Evolutionary conservation across 192 early-diverging fungal species (phyloP).

Genomic region (Mortierella claussenii): DNA sequence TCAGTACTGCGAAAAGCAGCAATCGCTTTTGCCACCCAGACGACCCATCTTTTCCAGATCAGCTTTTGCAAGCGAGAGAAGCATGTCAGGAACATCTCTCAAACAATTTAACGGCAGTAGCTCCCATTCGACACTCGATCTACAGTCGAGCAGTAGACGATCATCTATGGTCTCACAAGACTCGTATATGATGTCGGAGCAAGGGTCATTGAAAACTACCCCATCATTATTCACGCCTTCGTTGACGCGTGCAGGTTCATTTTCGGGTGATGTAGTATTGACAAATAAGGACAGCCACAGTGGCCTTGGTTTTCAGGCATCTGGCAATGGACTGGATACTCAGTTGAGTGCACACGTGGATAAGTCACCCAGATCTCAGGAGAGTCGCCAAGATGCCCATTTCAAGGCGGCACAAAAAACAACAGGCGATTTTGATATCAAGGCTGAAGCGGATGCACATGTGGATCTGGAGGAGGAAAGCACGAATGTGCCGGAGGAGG

Average conservation of each 20-base stretch:
- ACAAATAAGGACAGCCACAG: no score
- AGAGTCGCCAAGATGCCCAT: not conserved
- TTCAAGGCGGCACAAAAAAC: no score
- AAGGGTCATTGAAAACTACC: constrained; percentile 22
- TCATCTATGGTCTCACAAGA: constrained; percentile 48
- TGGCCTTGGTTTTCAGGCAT: no score
- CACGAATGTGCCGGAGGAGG: not conserved
- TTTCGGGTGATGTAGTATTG: constrained; percentile 15
- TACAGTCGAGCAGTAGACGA: constrained; percentile 43
- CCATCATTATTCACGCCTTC: constrained; percentile 27
- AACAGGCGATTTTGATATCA: no score
- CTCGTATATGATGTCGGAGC: constrained; percentile 48
- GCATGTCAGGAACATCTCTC: constrained; percentile 13
- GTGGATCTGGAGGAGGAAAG: constrained; percentile 1
- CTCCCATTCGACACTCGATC: constrained; percentile 8
- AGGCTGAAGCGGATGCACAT: no score
- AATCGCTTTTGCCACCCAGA: constrained; percentile 38
- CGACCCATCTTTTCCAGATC: constrained; percentile 48
- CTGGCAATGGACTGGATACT: not conserved
- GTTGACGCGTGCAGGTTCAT: constrained; percentile 35
- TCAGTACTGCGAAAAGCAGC: constrained; percentile 51
- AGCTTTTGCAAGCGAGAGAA: constrained; percentile 30
- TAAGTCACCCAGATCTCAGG: not conserved
- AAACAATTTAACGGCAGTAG: constrained; percentile 12
- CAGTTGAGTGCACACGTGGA: not conserved